Percentiles rank a stretch among this genome's conserved stretches.
Evolutionary conservation across 805 yeast species (phyloP).

Genomic region (Tetrapisispora iriomotensis): DNA sequence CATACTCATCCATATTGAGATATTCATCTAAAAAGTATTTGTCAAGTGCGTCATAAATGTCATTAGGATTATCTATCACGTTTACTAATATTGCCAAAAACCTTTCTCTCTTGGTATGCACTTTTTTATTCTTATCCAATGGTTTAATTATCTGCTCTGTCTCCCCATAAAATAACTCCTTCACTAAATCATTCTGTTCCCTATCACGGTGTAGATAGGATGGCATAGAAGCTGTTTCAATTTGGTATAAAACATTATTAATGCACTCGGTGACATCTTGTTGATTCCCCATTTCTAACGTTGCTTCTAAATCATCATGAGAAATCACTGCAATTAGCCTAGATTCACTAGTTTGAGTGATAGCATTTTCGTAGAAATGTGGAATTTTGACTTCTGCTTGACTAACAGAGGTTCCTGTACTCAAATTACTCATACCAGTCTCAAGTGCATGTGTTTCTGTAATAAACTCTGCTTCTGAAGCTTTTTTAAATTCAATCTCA

Average conservation of each 20-base stretch:
- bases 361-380: not conserved
- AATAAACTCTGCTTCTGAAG: not conserved
- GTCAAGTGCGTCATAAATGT: conserved; percentile 84
- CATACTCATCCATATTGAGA: conserved; percentile 56
- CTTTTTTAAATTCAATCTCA: conserved; percentile 42
- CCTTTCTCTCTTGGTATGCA: conserved; percentile 55
- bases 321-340: conserved; percentile 27
- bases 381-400: not conserved
- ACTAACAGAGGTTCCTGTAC: not conserved
- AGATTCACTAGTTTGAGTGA: conserved; percentile 3
- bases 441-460: not conserved
- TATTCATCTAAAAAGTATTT: conserved; percentile 65
- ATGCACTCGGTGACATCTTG: conserved; percentile 98
- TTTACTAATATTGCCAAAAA: conserved; percentile 76
- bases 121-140: conserved; percentile 25
- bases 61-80: conserved; percentile 78
- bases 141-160: conserved; percentile 69
- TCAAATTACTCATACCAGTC: not conserved
- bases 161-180: conserved; percentile 74
- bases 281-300: conserved; percentile 77
- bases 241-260: conserved; percentile 81
- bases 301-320: conserved; percentile 58
- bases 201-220: conserved; percentile 51
- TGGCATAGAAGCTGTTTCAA: conserved; percentile 80
- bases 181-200: conserved; percentile 77